Evolutionary conservation across 768 basidiomycete genomes (phyloP).

Genomic region (Boletus vermiculosoides): DNA sequence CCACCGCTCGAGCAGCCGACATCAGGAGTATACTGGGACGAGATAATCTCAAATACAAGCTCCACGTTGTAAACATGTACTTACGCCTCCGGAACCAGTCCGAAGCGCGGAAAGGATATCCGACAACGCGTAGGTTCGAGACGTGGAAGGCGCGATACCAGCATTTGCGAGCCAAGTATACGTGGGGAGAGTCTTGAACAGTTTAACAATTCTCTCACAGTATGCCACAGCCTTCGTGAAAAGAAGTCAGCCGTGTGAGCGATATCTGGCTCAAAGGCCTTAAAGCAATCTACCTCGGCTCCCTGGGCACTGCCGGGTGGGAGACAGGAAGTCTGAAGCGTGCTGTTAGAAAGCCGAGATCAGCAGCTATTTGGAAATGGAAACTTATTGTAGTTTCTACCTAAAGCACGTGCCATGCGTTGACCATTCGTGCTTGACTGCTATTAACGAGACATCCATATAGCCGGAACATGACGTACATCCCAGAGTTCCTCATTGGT

Average conservation of each 20-base stretch:
- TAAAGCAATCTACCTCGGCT: conserved; percentile 46
- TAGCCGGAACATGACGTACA: conserved; percentile 35
- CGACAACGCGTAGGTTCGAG: conserved; percentile 56
- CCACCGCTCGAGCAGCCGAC: conserved; percentile 42
- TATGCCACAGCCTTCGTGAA: conserved; percentile 58
- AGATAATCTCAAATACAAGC: neutral
- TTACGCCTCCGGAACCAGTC: conserved; percentile 48
- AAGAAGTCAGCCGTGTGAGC: neutral
- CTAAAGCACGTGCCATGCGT: conserved; percentile 60
- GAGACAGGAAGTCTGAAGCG: conserved; percentile 56
- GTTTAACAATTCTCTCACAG: conserved; percentile 54
- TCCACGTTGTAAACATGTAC: neutral
- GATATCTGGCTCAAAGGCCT: neutral
- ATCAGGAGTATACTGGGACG: conserved; percentile 45
- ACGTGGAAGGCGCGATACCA: conserved; percentile 71
- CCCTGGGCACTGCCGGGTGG: conserved; percentile 58
- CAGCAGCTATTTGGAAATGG: neutral
- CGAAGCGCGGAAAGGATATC: conserved; percentile 54
- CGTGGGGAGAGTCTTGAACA: conserved; percentile 71
- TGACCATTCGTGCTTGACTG: conserved; percentile 62
- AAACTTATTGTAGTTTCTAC: conserved; percentile 6
- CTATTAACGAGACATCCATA: conserved; percentile 3
- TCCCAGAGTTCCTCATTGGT: conserved; percentile 67
- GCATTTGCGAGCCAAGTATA: conserved; percentile 66
- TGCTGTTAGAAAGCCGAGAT: conserved; percentile 39